Conservation (phyloP, 345 rosid species). For the Toxicodendron radicans region DNA sequence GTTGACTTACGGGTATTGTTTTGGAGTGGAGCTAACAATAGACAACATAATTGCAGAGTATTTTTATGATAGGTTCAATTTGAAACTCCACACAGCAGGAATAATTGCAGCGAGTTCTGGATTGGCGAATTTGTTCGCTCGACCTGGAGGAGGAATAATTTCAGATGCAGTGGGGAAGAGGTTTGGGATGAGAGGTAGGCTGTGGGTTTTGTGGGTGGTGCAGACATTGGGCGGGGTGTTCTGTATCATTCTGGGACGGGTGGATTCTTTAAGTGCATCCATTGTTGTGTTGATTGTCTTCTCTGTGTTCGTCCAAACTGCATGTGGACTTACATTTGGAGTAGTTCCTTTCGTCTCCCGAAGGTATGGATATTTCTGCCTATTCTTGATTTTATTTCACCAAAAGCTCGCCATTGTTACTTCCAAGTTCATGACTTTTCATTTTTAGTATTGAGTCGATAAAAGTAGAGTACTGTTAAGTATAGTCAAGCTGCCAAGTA, state of each 20-base stretch:
- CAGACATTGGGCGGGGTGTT: conserved; percentile 70
- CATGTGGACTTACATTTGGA: conserved; percentile 80
- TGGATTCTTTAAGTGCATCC: conserved; percentile 46
- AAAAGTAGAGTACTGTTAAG: too few relatives aligned
- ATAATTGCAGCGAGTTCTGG: conserved; percentile 80
- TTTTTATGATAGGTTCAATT: conserved; percentile 71
- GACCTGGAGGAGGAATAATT: conserved; percentile 70
- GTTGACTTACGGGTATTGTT: conserved; percentile 78
- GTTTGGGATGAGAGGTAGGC: conserved; percentile 82
- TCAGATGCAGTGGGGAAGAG: conserved; percentile 57
- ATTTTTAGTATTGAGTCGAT: too few relatives aligned
- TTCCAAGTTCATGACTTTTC: too few relatives aligned
- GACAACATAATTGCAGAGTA: conserved; percentile 85
- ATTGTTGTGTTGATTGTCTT: conserved; percentile 59
- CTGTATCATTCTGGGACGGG: conserved; percentile 54
- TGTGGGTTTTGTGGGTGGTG: conserved; percentile 72
- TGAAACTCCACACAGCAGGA: conserved; percentile 74
- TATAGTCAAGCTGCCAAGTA: too few relatives aligned
- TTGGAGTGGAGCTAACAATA: conserved; percentile 74
- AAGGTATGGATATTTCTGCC: conserved; percentile 33
- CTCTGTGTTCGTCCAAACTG: conserved; percentile 77
- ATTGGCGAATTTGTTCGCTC: conserved; percentile 63
- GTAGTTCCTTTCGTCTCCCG: conserved; percentile 83
- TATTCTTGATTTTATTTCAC: too few relatives aligned
- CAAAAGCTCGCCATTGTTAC: too few relatives aligned